Base-by-base conservation (phyloP, 2,329 filamentous ascomycete genomes). In the Apiospora marii region DNA sequence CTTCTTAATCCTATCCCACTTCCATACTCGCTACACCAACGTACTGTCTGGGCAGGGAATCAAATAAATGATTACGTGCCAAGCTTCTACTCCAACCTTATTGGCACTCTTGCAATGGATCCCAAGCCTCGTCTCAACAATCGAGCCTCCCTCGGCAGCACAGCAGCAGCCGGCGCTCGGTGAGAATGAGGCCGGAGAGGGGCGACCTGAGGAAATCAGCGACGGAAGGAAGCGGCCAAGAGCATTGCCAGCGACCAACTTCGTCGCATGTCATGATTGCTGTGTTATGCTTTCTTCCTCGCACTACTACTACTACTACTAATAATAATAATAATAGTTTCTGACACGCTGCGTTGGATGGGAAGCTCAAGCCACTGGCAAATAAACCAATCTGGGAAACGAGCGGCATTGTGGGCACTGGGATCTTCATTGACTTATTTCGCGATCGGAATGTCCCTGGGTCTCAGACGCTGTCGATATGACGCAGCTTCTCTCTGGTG, bases 341-440 rank as follows among this genome's bases (percentile, higher is more conserved):
- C 34, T 41, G 58, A 41, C 58, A 64, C 41, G 58, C 34, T 41
- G 22, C 58, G 41, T 37, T 61, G 34, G 53, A 61, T 22, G 34
- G 30, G 19, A 49, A 22, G 30, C 53, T 61, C 53, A 34, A 61
- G 53, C 53, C 30, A 61, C 10, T 61, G 53, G 19, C 34, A 58
- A 27, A 61, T 43, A 53, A 43, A 58, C 22, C 70, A 46, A n/a
- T 64, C 58, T 41, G 22, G 58, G 58, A 64, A 64, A 64, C 58
- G 58, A 64, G 34, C 58, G 64, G 13, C 67, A 44, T 46, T 58
- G 70, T 71, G 41, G 67, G 64, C 72, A 72, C 53, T 72, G 70
- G 67, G 72, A 71, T 73, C 72, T 70, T 70, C 72, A 69, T 71
- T 37, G 61, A 44, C 70, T 64, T 67, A 68, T 72, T 49, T 72